A percentile compares a stretch with the other conserved stretches of the same genome.
Evolutionary conservation across 305 asterid species (phyloP).

Genomic region (Fraxinus xanthoxyloides): DNA sequence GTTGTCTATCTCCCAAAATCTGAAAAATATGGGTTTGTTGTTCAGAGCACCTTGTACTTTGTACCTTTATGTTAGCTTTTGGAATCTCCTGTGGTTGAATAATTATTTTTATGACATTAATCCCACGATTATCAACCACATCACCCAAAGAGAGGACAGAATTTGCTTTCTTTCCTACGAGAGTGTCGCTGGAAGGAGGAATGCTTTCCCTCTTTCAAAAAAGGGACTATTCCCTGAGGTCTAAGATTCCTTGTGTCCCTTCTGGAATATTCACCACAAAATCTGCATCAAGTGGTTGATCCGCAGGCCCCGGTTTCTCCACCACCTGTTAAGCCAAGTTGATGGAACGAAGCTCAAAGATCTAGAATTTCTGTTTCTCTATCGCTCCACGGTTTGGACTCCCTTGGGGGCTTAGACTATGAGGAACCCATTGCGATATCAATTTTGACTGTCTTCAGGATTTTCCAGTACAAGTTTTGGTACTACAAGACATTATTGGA

Average conservation of each 20-base stretch:
- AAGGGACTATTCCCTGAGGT: not conserved
- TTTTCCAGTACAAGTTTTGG: not conserved
- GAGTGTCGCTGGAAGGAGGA: not conserved
- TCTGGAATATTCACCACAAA: not conserved
- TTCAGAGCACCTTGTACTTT: not conserved
- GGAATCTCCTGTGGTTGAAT: not conserved
- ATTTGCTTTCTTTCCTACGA: not conserved
- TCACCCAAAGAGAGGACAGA: not conserved
- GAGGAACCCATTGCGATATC: not conserved
- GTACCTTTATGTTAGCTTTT: not conserved
- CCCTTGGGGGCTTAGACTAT: not conserved
- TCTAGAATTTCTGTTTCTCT: not conserved
- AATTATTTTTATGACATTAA: not conserved
- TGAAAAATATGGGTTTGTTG: not conserved
- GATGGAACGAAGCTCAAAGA: not conserved
- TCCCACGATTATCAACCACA: not conserved
- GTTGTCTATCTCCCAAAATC: not conserved
- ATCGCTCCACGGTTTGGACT: not conserved
- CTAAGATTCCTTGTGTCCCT: not conserved
- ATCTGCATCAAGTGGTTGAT: not conserved
- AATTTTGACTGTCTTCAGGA: not conserved
- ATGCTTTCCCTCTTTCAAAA: not conserved
- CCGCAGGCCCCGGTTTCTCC: not conserved
- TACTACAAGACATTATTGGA: not conserved
- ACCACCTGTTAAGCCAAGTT: not conserved